Evolutionary conservation across 108 stramenopile genomes (phyloP), one percentile per base, ranked within the genome.

Genomic region (Aureococcus anophagefferens): DNA sequence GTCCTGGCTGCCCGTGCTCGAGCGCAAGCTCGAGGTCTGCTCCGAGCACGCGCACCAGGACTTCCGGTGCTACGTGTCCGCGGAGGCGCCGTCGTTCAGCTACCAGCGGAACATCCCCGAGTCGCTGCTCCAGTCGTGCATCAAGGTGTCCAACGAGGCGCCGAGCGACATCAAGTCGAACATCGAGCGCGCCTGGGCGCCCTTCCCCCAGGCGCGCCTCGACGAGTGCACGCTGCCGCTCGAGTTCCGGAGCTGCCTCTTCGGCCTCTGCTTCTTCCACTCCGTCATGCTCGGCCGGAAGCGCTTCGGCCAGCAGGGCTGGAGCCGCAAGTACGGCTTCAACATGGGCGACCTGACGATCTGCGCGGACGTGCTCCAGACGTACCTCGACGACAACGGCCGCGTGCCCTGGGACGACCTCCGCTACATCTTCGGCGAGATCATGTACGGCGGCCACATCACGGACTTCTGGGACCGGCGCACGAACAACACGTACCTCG

Each of bases 361-460:
- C 62, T 85, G 84, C 64, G 77, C 77, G 37, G 78, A 87, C 62
- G 86, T 87, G 44, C 70, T 86, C 33, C 35, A 77, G 66, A 67
- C 68, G 34, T 87, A 85, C 72, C 70, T 88, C 36, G 78, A 85
- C 62, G 78, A 77, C 65, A 86, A 81, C 74, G 80, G 77, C 14
- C 46, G 37, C 18, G 80, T 88, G 45, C 85, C 87, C 25, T 89
- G 87, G 87, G 78, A 86, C 32, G 88, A 89, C 66, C 72, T 89
- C 28, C 80, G 88, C 29, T 89, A 87, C 63, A 86, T 88, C 51
- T 83, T 89, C 68, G 88, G 87, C 28, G 87, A 89, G 77, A 84
- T 89, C 65, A 86, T 89, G 85, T 89, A 89, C 71, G 88, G 88
- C 15, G 87, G 87, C 25, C 87, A 85, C 72, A 88, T 89, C 63